Evolutionary conservation across 768 basidiomycete species (phyloP), one percentile per base, ranked within the genome.

Genomic region (Postia placenta): DNA sequence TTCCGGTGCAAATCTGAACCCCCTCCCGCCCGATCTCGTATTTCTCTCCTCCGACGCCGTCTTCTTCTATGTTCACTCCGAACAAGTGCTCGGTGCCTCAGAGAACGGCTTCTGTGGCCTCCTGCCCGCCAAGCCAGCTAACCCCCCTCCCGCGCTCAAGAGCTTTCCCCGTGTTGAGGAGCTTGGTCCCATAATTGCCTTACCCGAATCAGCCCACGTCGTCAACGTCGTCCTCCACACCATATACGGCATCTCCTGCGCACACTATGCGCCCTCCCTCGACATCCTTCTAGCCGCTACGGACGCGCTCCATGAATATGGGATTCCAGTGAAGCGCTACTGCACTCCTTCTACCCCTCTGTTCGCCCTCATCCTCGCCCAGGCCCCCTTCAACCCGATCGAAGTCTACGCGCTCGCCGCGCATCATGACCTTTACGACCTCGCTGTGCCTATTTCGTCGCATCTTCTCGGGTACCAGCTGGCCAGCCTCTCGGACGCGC

Each of bases 21-120:
- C 75, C 0, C 62, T 74, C n/a, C 71, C 73, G 1, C 79, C 85
- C 1, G 84, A 92, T 61, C 56, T 80, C 38, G 72, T 85, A 56
- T 67, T 89, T 43, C 68, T 89, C 47, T 82, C 87, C 2, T 74
- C 80, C 24, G 90, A 92, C 59, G 75, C 77, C 15, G 87, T 92
- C 35, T 88, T 89, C 66, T 92, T 92, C 74, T 91, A 91, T 59
- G 83, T 83, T 5, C 87, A 91, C 62, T 69, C 73, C 0, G 69
- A 78, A 37, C 57, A 79, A 45, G 68, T 92, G 37, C 71, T 85
- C 27, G 59, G 66, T 2, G 74, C 71, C 11, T 92, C 90, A 11
- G 66, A 69, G 26, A 92, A 89, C 54, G 67, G 64, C 11, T 90
- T 91, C 66, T 73, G 75, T 40, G 68, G 73, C 3, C 73, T 80